Conservation (phyloP, 139 green algal species). For the Coelastrella sp. region DNA sequence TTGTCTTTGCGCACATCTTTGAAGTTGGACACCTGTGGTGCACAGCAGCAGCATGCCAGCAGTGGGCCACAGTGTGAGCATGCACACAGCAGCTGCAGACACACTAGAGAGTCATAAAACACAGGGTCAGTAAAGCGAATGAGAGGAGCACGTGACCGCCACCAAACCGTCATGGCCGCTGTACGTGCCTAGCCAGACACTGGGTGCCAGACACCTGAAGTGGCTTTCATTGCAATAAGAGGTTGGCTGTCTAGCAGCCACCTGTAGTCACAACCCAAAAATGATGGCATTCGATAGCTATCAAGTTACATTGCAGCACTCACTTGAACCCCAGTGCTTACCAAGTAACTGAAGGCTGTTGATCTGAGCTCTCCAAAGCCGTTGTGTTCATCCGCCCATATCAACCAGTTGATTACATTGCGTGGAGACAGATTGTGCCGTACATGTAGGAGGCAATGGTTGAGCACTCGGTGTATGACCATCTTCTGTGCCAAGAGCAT, state of each 20-base stretch:
- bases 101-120: not conserved
- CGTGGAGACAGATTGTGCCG: constrained; percentile 31
- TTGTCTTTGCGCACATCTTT: constrained; percentile 36
- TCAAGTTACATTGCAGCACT: no score
- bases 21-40: constrained; percentile 31
- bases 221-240: not conserved
- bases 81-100: not conserved
- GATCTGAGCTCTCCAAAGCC: constrained; percentile 39
- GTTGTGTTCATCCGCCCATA: constrained; percentile 42
- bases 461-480: constrained; percentile 41
- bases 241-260: not conserved
- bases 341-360: constrained; percentile 42
- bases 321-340: not conserved
- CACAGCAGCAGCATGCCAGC: not conserved
- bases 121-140: no score
- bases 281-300: no score
- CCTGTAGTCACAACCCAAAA: no score
- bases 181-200: no score
- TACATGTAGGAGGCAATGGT: constrained; percentile 43
- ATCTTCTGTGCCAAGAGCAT: constrained; percentile 49
- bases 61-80: not conserved
- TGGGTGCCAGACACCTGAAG: not conserved
- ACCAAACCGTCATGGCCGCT: no score
- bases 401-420: constrained; percentile 42
- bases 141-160: no score